Conservation (phyloP, 2,329 filamentous ascomycete genomes). For the Phialophora chinensis region DNA sequence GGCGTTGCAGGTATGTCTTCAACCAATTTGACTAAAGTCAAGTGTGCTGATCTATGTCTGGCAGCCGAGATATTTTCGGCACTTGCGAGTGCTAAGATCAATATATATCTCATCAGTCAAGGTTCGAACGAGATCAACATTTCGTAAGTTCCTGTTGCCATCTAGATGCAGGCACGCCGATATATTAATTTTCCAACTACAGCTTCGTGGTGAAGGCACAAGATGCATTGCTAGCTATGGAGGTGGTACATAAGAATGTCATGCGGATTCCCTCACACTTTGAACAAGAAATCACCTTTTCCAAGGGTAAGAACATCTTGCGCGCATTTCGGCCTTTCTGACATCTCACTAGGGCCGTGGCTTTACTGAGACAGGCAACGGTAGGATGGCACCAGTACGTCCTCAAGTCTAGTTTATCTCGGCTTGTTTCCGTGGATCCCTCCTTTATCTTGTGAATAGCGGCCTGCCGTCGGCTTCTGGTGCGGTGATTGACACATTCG, state of each 20-base stretch:
- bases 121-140: conserved; percentile 99
- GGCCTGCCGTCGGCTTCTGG: no score
- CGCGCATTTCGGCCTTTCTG: no score
- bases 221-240: conserved; percentile 90
- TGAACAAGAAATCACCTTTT: conserved; percentile 12
- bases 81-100: conserved; percentile 88
- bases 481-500: no score
- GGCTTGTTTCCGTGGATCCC: no score
- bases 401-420: no score
- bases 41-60: no score
- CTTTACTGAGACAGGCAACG: conserved; percentile 7
- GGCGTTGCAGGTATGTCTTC: conserved; percentile 67
- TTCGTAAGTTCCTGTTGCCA: conserved; percentile 59
- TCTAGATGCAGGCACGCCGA: no score
- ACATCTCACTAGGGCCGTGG: conserved; percentile 4
- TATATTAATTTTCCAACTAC: no score
- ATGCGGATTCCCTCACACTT: conserved; percentile 56
- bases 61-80: conserved; percentile 88
- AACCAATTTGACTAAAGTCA: no score
- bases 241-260: conserved; percentile 91
- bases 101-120: conserved; percentile 99
- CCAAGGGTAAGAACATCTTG: not conserved
- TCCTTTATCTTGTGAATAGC: no score
- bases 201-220: conserved; percentile 81
- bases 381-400: no score